Evolutionary conservation across 176 grass and related monocot genomes (phyloP).

Genomic region (Zea mays): DNA sequence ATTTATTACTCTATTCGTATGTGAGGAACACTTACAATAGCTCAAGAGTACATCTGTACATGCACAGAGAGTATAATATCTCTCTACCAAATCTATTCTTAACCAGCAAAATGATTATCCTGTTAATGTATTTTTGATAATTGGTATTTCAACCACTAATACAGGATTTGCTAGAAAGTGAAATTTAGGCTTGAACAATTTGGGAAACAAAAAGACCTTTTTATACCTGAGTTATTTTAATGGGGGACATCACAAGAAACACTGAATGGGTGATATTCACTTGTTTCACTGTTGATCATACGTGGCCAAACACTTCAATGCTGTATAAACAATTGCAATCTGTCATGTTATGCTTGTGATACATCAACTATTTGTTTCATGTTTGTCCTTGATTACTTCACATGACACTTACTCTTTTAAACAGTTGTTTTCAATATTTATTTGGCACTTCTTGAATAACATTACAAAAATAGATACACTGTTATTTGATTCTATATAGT

Average conservation of each 20-base stretch:
- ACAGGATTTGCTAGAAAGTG: background rate
- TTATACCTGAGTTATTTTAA: background rate
- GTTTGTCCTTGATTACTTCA: slow-evolving; percentile 29
- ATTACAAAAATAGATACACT: background rate
- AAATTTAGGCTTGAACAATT: slow-evolving; percentile 10
- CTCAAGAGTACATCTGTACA: background rate
- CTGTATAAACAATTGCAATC: slow-evolving; percentile 6
- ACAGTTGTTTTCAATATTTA: background rate
- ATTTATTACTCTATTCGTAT: background rate
- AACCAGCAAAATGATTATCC: slow-evolving; percentile 9
- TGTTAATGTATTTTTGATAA: background rate
- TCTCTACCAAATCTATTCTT: background rate
- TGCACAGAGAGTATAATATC: background rate
- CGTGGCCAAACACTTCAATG: background rate
- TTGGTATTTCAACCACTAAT: background rate
- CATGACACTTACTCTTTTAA: background rate
- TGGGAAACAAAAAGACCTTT: background rate
- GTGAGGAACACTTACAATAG: slow-evolving; percentile 9
- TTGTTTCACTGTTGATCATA: slow-evolving; percentile 25
- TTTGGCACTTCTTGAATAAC: slow-evolving; percentile 22
- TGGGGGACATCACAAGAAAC: background rate
- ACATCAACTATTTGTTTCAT: slow-evolving; percentile 16
- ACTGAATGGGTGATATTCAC: slow-evolving; percentile 16
- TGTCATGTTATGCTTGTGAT: background rate
- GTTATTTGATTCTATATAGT: background rate